Percentiles rank a stretch among this genome's conserved stretches.
These are phyloP conservation scores for Falciphora oryzae DNA, from an alignment of 2,329 filamentous ascomycete species.

Conservation along the genomic window DNA sequence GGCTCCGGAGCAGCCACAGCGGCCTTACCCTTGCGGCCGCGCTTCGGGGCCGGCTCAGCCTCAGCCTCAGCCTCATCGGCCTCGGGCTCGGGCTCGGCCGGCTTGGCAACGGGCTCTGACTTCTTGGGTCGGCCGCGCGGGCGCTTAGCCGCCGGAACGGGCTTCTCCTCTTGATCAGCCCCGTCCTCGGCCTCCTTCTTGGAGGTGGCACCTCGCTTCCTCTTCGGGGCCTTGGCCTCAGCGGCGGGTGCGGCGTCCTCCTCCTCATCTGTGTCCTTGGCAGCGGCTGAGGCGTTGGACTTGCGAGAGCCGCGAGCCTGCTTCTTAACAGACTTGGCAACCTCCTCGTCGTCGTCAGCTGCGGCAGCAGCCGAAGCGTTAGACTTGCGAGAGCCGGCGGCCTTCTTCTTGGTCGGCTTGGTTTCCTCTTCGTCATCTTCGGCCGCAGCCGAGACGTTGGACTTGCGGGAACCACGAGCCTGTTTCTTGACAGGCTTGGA, in stretches of 20 bases:
- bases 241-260: slow-evolving; percentile 13
- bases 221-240: slow-evolving; percentile 17
- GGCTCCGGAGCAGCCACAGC: not conserved
- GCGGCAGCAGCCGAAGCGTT: slow-evolving; percentile 10
- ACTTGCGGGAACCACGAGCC: slow-evolving; percentile 20
- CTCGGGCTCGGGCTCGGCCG: not conserved
- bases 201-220: slow-evolving; percentile 12
- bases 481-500: slow-evolving; percentile 22
- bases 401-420: slow-evolving; percentile 10
- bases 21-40: slow-evolving; percentile 1
- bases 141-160: slow-evolving; percentile 5
- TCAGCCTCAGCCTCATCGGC: not conserved
- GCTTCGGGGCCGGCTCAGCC: not conserved
- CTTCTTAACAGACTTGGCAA: slow-evolving; percentile 10
- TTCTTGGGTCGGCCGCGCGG: slow-evolving; percentile 5
- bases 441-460: slow-evolving; percentile 17
- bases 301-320: slow-evolving; percentile 3
- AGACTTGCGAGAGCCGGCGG: slow-evolving; percentile 5
- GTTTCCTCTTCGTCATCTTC: slow-evolving; percentile 9
- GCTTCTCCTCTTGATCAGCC: slow-evolving; percentile 7
- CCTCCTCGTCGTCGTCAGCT: slow-evolving; percentile 14
- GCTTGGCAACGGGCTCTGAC: not conserved
- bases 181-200: not conserved
- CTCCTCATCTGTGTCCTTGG: slow-evolving; percentile 16
- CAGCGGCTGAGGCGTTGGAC: slow-evolving; percentile 14